Evolutionary conservation across 1,284 basidiomycete genomes (phyloP).

Genomic region (Mrakiaceae sp.): DNA sequence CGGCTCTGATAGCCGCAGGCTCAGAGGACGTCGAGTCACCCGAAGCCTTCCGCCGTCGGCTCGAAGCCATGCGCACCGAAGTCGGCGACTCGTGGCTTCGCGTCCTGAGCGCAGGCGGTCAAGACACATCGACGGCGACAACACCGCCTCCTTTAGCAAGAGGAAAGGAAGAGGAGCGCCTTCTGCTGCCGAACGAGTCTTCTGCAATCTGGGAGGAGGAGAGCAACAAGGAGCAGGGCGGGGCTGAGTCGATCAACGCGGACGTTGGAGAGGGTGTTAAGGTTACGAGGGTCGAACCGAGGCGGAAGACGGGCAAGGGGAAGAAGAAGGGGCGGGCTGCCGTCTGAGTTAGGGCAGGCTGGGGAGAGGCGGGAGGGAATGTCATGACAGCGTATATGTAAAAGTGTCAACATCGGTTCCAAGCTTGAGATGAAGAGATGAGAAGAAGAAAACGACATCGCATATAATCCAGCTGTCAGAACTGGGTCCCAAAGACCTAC

Average conservation of each 20-base stretch:
- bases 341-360: not conserved
- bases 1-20: too few species aligned
- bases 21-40: not conserved
- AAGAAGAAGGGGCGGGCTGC: not conserved
- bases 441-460: too few species aligned
- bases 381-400: too few species aligned
- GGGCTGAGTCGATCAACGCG: not conserved
- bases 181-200: not conserved
- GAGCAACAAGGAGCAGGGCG: not conserved
- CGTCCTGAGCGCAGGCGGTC: conserved; percentile 5
- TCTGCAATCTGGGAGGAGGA: not conserved
- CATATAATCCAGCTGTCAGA: too few species aligned
- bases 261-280: not conserved
- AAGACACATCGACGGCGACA: not conserved
- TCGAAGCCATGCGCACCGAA: conserved; percentile 12
- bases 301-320: not conserved
- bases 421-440: too few species aligned
- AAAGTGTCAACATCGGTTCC: too few species aligned
- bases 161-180: not conserved
- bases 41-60: conserved; percentile 10
- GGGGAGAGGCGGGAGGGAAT: not conserved
- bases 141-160: not conserved
- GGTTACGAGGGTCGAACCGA: not conserved
- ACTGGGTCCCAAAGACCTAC: too few species aligned
- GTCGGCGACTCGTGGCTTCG: conserved; percentile 16